Evolutionary conservation across 768 basidiomycete species (phyloP).

Genomic region (Crucibulum laeve): DNA sequence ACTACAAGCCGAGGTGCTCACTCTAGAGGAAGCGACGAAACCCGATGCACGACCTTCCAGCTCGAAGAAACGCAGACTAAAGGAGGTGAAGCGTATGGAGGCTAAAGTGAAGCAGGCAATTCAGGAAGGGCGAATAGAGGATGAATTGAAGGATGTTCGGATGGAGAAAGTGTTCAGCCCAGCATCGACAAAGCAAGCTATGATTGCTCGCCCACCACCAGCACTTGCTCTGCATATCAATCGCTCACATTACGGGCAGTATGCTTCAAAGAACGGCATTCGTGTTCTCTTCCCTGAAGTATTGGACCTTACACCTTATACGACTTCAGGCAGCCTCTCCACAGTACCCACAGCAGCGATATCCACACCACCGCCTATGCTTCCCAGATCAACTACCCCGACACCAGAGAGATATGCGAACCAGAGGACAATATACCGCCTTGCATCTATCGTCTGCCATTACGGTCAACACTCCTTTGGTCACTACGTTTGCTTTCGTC

Average conservation of each 20-base stretch:
- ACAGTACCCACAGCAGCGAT: constrained; percentile 67
- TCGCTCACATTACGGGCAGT: constrained; percentile 76
- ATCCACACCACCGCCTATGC: constrained; percentile 52
- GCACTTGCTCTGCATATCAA: constrained; percentile 89
- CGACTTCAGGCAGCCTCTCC: constrained; percentile 75
- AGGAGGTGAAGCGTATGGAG: constrained; percentile 67
- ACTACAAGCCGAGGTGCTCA: constrained; percentile 57
- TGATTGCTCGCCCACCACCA: constrained; percentile 88
- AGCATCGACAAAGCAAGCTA: constrained; percentile 85
- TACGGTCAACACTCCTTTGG: constrained; percentile 92
- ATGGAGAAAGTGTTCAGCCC: constrained; percentile 73
- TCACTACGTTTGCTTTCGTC: constrained; percentile 89
- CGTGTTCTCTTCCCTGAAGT: constrained; percentile 80
- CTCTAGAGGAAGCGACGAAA: constrained; percentile 41
- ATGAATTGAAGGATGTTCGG: constrained; percentile 75
- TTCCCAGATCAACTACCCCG: constrained; percentile 48
- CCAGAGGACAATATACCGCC: constrained; percentile 76
- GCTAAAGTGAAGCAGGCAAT: constrained; percentile 56
- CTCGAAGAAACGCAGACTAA: constrained; percentile 73
- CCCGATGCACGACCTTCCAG: constrained; percentile 43
- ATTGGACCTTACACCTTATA: constrained; percentile 87
- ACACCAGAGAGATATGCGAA: constrained; percentile 48
- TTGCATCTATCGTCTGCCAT: constrained; percentile 86
- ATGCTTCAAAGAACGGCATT: constrained; percentile 82
- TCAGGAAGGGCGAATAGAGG: constrained; percentile 75